Base-by-base conservation (phyloP, 1,284 basidiomycete genomes). In the Malassezia pachydermatis region DNA sequence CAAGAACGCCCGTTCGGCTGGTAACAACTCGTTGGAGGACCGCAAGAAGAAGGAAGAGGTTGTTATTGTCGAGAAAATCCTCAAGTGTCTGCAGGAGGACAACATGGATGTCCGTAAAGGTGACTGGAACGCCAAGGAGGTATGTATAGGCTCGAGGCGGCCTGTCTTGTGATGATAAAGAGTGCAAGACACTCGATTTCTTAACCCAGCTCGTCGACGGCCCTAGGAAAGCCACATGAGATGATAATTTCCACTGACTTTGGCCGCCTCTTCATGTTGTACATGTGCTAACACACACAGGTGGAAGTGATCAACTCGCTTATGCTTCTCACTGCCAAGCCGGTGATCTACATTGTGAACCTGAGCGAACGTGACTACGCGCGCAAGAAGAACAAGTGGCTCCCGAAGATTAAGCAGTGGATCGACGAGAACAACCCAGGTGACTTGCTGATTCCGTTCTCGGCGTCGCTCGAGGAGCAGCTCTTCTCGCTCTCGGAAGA, bases 301-400 rank as follows among this genome's bases (percentile, higher is more conserved):
- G 84, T 98, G 64, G 92, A 96, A 67, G 82, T 92, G 59, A 86
- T 99, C 75, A 99, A 99, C 76, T 75, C 81, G 39, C 81, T 98
- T 44, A 80, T 82, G 63, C 81, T 99, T 20, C 79, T 99, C 41
- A 96, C 92, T 19, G 90, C 94, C 55, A 98, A 98, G 73, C 87
- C 92, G 36, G 88, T 98, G 60, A 95, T 86, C 48, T 98, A 98
- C 77, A 84, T 99, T 39, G 88, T 98, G 74, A 99, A 99, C 76
- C 76, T 99, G 45, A 89, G 86, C 55, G 92, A 98, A 75, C 81
- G 81, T 60, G 94, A 99, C 75, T 99, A 88, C 70, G 76, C 88
- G 51, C 82, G 94, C 55, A 95, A 94, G 77, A 98, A 96, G 83
- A 98, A 96, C 79, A 98, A 96, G 78, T 98, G 92, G 89, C 76